Evolutionary conservation across 2,329 filamentous ascomycete species (phyloP).

Genomic region (Coniochaeta ligniaria): DNA sequence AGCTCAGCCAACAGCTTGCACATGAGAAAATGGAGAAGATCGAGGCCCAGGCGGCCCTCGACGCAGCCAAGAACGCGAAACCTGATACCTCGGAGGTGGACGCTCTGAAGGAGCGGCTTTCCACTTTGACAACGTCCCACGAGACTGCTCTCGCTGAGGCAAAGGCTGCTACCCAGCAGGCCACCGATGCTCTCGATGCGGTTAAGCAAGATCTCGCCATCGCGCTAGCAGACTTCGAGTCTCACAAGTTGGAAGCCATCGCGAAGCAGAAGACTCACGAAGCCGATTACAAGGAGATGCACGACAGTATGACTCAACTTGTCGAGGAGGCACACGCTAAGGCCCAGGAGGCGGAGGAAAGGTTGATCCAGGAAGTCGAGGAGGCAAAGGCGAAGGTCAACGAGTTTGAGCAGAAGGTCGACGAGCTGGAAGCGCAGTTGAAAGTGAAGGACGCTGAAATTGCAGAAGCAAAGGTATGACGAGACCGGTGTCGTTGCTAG

Average conservation of each 20-base stretch:
- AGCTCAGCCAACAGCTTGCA: slow-evolving; percentile 45
- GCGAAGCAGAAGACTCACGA: slow-evolving; percentile 46
- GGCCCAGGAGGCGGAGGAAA: slow-evolving; percentile 34
- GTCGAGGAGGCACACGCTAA: slow-evolving; percentile 52
- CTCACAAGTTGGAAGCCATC: slow-evolving; percentile 41
- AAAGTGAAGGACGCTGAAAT: slow-evolving; percentile 60
- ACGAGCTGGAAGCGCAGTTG: slow-evolving; percentile 45
- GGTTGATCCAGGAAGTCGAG: slow-evolving; percentile 30
- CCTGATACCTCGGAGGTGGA: slow-evolving; percentile 49
- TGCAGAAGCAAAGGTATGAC: slow-evolving; percentile 49
- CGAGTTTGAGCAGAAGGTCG: slow-evolving; percentile 39
- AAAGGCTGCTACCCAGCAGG: slow-evolving; percentile 23
- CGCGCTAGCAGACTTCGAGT: slow-evolving; percentile 45
- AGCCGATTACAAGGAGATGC: slow-evolving; percentile 56
- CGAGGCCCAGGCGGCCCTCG: slow-evolving; percentile 52
- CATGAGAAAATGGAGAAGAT: slow-evolving; percentile 54
- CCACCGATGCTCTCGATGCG: slow-evolving; percentile 17
- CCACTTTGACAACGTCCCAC: slow-evolving; percentile 37
- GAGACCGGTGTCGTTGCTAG: not conserved
- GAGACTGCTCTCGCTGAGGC: slow-evolving; percentile 31
- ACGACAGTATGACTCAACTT: slow-evolving; percentile 53
- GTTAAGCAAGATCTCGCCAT: slow-evolving; percentile 23
- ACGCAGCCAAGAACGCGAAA: slow-evolving; percentile 48
- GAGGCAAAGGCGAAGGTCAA: slow-evolving; percentile 24
- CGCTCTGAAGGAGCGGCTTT: slow-evolving; percentile 42